Base-by-base conservation (phyloP, 768 basidiomycete species). In the Mycena vulgaris region DNA sequence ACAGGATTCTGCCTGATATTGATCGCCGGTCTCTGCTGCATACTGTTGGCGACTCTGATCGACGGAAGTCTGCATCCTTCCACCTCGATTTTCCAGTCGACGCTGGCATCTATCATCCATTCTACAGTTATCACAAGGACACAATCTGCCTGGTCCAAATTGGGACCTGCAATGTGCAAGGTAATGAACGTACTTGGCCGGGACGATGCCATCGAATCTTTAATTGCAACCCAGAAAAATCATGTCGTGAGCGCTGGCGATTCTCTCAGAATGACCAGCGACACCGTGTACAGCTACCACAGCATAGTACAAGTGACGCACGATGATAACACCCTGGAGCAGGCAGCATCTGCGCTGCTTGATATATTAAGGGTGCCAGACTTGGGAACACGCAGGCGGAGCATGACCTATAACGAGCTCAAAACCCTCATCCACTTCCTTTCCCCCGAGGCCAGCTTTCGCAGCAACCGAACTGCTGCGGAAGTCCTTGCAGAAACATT, bases 271-370 rank as follows among this genome's bases (percentile, higher is more conserved):
- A n/a, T n/a, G n/a, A n/a, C n/a, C n/a, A n/a, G n/a, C n/a, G n/a
- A n/a, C n/a, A n/a, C 10, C 7, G 48, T 28, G 23, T 13, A 25
- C 31, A 19, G 63, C 30, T 45, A 55, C 61, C 74, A 74, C 42
- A 28, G 65, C 2, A 56, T 70, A 0, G 39, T 75, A 0, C 71
- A 75, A 42, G 30, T 21, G 10, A 75, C 74, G 2, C 65, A 65
- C 39, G 71, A 75, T 17, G 74, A 75, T 47, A 48, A 70, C 14
- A n/a, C 55, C 8, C 57, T 75, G 25, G 69, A 75, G 28, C 40
- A 48, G 5, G 68, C 74, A 2, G 56, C 71, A 0, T 69, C 65
- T 4, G 68, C 74, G 1, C 39, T 75, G 13, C 39, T 66, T 3
- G 35, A 64, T 30, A 63, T 66, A 13, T n/a, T 68, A n/a, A 61